Evolutionary conservation across 495 filamentous ascomycete genomes (phyloP).

Genomic region (Eremomyces bilateralis): DNA sequence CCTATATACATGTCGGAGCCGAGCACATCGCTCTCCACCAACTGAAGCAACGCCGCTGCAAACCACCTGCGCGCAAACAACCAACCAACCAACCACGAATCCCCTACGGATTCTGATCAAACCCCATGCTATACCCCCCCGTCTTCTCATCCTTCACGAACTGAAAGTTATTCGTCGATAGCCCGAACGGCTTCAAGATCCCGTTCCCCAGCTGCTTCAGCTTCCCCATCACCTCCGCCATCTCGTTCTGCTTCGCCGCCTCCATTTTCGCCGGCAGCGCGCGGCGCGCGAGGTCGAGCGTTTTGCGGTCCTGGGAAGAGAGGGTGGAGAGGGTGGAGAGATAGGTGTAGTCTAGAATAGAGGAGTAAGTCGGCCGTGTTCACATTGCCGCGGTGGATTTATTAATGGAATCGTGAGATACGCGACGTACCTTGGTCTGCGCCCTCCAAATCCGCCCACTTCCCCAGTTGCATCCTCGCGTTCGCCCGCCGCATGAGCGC

Average conservation of each 20-base stretch:
- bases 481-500: slow-evolving; percentile 67
- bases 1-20: too few relatives aligned
- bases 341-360: slow-evolving; percentile 17
- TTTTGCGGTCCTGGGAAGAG: slow-evolving; percentile 35
- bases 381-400: neutral
- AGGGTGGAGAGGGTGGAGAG: slow-evolving; percentile 29
- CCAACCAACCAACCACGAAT: too few relatives aligned
- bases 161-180: slow-evolving; percentile 83
- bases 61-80: too few relatives aligned
- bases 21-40: too few relatives aligned
- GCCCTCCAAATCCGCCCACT: slow-evolving; percentile 64
- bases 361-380: too few relatives aligned
- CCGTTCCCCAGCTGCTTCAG: slow-evolving; percentile 86
- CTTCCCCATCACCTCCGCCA: slow-evolving; percentile 91
- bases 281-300: slow-evolving; percentile 41
- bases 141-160: slow-evolving; percentile 77
- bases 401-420: slow-evolving; percentile 4
- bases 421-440: slow-evolving; percentile 34
- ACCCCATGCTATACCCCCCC: slow-evolving; percentile 85
- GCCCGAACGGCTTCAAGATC: slow-evolving; percentile 74
- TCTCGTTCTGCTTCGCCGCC: slow-evolving; percentile 61
- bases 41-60: too few relatives aligned
- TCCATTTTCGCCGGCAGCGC: slow-evolving; percentile 44
- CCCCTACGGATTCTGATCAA: slow-evolving; percentile 36
- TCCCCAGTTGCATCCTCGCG: slow-evolving; percentile 43